Evolutionary conservation across 768 basidiomycete species (phyloP).

Genomic region (Strobilomyces dryophilus): DNA sequence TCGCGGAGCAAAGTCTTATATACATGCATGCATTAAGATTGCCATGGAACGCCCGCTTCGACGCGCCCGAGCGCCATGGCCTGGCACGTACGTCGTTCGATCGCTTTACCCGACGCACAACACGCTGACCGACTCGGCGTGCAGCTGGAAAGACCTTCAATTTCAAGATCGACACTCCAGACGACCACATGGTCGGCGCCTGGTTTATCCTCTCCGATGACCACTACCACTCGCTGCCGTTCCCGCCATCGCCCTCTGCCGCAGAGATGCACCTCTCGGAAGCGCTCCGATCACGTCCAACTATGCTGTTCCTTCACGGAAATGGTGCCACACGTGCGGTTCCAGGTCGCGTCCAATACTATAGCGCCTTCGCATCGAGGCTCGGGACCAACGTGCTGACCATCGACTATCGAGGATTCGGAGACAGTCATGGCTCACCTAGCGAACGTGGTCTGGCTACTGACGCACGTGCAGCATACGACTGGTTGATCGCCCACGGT

Average conservation of each 20-base stretch:
- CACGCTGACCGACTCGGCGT: not conserved
- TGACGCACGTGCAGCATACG: slow-evolving; percentile 78
- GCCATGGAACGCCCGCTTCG: slow-evolving; percentile 61
- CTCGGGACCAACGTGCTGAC: slow-evolving; percentile 73
- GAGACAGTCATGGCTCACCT: slow-evolving; percentile 77
- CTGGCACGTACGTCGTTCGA: slow-evolving; percentile 62
- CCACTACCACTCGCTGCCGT: slow-evolving; percentile 50
- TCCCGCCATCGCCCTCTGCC: slow-evolving; percentile 33
- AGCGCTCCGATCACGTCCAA: slow-evolving; percentile 60
- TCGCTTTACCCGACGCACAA: not conserved
- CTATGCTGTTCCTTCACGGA: slow-evolving; percentile 90
- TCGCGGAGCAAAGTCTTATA: slow-evolving; percentile 37
- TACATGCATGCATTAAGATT: slow-evolving; percentile 66
- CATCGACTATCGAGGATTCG: slow-evolving; percentile 92
- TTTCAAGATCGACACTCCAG: slow-evolving; percentile 62
- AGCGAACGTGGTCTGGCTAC: slow-evolving; percentile 65
- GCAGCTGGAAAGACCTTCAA: slow-evolving; percentile 77
- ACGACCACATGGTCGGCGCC: slow-evolving; percentile 78
- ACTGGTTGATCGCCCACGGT: slow-evolving; percentile 65
- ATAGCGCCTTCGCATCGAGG: slow-evolving; percentile 60
- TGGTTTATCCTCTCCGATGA: slow-evolving; percentile 78
- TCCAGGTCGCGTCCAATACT: slow-evolving; percentile 61
- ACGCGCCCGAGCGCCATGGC: slow-evolving; percentile 72
- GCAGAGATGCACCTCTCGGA: slow-evolving; percentile 42
- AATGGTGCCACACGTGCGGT: slow-evolving; percentile 80